Evolutionary conservation across 2,329 filamentous ascomycete species (phyloP).

Genomic region (Cladosporium sphaerospermum): DNA sequence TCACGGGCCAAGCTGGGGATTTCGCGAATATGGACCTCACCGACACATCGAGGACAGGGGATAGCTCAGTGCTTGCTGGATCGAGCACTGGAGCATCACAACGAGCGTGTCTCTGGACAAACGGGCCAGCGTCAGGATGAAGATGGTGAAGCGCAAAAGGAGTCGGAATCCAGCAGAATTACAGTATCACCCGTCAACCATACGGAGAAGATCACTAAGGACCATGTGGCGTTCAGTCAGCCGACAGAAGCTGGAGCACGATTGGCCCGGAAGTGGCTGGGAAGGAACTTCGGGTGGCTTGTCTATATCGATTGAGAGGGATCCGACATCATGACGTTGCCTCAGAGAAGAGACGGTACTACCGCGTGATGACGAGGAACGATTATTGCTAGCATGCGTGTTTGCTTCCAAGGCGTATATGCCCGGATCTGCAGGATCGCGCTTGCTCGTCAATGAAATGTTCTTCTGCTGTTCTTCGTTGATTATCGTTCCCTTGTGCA

Average conservation of each 20-base stretch:
- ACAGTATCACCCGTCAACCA: slow-evolving; percentile 31
- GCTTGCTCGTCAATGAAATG: no score
- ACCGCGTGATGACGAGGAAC: not conserved
- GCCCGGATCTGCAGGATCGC: not conserved
- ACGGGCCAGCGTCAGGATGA: not conserved
- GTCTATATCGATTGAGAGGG: slow-evolving; percentile 40
- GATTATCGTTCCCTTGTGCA: no score
- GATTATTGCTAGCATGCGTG: not conserved
- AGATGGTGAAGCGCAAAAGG: not conserved
- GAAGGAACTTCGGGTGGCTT: slow-evolving; percentile 50
- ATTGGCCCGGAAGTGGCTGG: slow-evolving; percentile 55
- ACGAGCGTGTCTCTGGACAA: slow-evolving; percentile 1
- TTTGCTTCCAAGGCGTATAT: not conserved
- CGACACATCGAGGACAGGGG: slow-evolving; percentile 49
- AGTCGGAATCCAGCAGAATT: not conserved
- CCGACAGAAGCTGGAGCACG: slow-evolving; percentile 56
- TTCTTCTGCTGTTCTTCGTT: no score
- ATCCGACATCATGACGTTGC: not conserved
- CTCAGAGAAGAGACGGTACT: not conserved
- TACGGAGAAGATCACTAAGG: slow-evolving; percentile 49
- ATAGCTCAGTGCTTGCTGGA: slow-evolving; percentile 54
- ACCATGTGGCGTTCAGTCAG: slow-evolving; percentile 57
- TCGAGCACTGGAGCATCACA: slow-evolving; percentile 20
- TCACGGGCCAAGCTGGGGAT: slow-evolving; percentile 51
- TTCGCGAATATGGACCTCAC: slow-evolving; percentile 60